Percentiles rank a stretch among this genome's conserved stretches.
Conservation (phyloP, 139 green algal genomes). For the Chlamydomonas sphaeroides region DNA sequence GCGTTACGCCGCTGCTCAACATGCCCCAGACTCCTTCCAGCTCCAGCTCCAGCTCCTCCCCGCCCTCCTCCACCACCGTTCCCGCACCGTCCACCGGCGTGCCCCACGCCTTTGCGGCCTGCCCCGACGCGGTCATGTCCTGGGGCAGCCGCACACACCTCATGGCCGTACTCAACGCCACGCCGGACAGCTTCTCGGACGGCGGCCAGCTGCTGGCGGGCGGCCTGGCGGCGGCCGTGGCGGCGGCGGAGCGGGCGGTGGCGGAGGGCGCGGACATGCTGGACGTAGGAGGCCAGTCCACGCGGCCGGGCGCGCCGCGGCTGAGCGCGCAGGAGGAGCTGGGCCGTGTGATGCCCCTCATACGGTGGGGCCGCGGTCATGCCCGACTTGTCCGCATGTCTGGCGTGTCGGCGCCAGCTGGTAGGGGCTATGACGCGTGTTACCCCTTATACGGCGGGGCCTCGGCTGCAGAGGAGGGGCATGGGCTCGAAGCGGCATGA, state of each 20-base stretch:
- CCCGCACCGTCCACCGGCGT: too few species aligned
- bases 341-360: slow-evolving; percentile 84
- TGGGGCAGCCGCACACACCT: slow-evolving; percentile 60
- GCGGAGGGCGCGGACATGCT: slow-evolving; percentile 85
- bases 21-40: too few species aligned
- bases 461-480: too few species aligned
- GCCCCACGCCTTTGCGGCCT: too few species aligned
- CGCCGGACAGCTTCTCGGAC: slow-evolving; percentile 97
- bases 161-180: slow-evolving; percentile 98
- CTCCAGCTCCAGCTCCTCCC: too few species aligned
- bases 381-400: too few species aligned
- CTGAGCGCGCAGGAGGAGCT: slow-evolving; percentile 79
- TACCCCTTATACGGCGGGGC: too few species aligned
- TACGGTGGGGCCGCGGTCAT: slow-evolving; percentile 65
- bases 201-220: slow-evolving; percentile 59
- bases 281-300: slow-evolving; percentile 97
- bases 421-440: too few species aligned
- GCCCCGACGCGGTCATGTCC: slow-evolving; percentile 23
- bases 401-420: too few species aligned
- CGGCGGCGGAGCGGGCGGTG: slow-evolving; percentile 75
- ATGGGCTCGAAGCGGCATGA: too few species aligned
- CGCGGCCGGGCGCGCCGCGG: slow-evolving; percentile 77
- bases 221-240: slow-evolving; percentile 59
- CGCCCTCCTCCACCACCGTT: too few species aligned
- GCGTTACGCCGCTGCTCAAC: slow-evolving; percentile 57